Conservation (phyloP, 768 basidiomycete genomes). For the Kwoniella mangroviensis region DNA sequence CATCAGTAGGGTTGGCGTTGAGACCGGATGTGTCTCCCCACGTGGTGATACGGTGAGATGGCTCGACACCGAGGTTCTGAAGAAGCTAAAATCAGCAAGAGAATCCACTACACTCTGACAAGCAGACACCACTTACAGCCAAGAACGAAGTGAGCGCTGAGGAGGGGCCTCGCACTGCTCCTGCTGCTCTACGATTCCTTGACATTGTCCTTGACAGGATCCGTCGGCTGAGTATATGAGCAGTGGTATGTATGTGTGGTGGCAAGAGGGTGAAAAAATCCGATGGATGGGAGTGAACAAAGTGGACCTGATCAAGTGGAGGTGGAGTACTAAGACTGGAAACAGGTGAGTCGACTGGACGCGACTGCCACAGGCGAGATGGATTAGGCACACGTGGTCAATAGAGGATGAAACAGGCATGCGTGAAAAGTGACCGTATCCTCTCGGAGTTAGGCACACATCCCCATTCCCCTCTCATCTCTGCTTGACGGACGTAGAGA, state of each 20-base stretch:
- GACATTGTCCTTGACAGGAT: conserved; percentile 32
- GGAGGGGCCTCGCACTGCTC: conserved; percentile 54
- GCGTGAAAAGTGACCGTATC: neutral
- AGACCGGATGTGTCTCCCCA: conserved; percentile 47
- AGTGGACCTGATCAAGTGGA: conserved; percentile 21
- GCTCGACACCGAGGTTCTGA: conserved; percentile 54
- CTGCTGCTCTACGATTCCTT: conserved; percentile 24
- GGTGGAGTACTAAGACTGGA: conserved; percentile 5
- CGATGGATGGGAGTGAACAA: neutral
- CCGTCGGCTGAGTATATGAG: neutral
- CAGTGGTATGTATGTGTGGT: neutral
- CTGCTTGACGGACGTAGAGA: neutral
- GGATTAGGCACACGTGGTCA: too few relatives aligned
- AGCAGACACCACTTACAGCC: conserved; percentile 40
- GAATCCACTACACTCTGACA: neutral
- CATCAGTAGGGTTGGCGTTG: conserved; percentile 7
- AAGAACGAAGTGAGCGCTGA: conserved; percentile 57
- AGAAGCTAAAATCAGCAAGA: neutral
- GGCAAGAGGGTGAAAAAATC: neutral
- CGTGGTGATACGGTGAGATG: conserved; percentile 36
- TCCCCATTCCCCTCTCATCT: neutral
- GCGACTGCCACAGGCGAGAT: conserved; percentile 9
- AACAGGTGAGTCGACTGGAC: conserved; percentile 10
- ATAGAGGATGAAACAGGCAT: too few relatives aligned
- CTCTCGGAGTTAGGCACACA: neutral